Conservation (phyloP, 306 rosid species). For the Bauhinia variegata region DNA sequence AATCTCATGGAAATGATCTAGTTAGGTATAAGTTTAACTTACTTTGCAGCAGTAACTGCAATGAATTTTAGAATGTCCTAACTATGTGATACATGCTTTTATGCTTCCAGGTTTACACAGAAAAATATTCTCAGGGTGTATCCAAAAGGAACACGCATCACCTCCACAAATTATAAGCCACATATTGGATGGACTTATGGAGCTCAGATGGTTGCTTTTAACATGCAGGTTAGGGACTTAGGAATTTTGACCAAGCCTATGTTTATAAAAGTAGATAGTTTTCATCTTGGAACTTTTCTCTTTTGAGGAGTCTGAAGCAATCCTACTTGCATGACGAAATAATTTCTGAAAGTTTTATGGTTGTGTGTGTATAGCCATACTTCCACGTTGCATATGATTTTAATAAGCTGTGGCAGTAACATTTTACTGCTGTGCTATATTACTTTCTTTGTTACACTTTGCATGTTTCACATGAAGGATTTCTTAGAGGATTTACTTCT, state of each 20-base stretch:
- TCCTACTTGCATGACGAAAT: conserved; percentile 17
- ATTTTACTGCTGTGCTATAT: conserved; percentile 9
- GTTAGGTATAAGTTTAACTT: conserved; percentile 53
- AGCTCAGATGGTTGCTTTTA: conserved; percentile 94
- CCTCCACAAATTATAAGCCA: conserved; percentile 79
- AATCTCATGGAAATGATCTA: conserved; percentile 58
- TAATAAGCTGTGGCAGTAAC: background rate
- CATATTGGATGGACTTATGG: conserved; percentile 90
- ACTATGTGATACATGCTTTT: conserved; percentile 28
- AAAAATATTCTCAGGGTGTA: conserved; percentile 75
- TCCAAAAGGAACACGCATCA: conserved; percentile 86
- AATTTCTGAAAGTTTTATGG: background rate
- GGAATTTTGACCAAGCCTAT: conserved; percentile 6
- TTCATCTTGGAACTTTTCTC: conserved; percentile 4
- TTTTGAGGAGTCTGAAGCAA: conserved; percentile 1
- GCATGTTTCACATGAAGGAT: background rate
- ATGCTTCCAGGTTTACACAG: conserved; percentile 74
- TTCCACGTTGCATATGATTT: conserved; percentile 5
- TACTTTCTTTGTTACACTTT: too few species aligned
- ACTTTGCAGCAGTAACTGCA: conserved; percentile 9
- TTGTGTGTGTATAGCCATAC: background rate
- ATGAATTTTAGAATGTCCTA: background rate
- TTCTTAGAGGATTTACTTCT: background rate
- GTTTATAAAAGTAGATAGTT: conserved; percentile 23
- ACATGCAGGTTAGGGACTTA: conserved; percentile 81